A percentile compares a stretch with the other conserved stretches of the same genome.
Conservation (phyloP, 495 filamentous ascomycete genomes). For the Neurospora sublineolata region DNA sequence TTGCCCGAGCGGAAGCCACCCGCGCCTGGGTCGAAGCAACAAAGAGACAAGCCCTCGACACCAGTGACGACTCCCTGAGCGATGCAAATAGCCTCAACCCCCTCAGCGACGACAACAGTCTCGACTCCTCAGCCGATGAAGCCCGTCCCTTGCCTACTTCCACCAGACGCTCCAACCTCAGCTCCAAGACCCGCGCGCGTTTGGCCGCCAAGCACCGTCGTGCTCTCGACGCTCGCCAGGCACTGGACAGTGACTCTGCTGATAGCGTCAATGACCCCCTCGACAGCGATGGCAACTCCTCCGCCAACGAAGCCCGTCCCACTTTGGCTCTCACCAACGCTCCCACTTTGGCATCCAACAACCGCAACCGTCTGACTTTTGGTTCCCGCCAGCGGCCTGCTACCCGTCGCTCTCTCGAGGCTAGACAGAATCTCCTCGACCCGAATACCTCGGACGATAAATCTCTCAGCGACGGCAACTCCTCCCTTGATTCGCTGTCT, state of each 20-base stretch:
- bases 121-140: background rate
- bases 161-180: background rate
- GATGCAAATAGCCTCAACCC: background rate
- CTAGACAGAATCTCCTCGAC: background rate
- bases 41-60: background rate
- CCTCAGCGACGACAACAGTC: background rate
- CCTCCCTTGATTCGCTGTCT: background rate
- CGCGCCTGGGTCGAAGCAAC: conserved; percentile 5
- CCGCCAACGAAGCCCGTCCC: background rate
- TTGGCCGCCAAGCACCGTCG: background rate
- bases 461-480: background rate
- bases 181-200: background rate
- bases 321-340: background rate
- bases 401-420: background rate
- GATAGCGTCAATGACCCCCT: background rate
- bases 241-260: background rate
- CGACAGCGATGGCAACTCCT: background rate
- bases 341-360: background rate
- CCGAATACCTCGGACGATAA: background rate
- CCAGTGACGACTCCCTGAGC: background rate
- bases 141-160: background rate
- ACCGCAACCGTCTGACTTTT: background rate
- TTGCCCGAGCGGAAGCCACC: conserved; percentile 8
- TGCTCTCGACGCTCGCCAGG: background rate
- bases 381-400: background rate